Conservation (phyloP, 2,329 filamentous ascomycete genomes). For the Colletotrichum camelliae region DNA sequence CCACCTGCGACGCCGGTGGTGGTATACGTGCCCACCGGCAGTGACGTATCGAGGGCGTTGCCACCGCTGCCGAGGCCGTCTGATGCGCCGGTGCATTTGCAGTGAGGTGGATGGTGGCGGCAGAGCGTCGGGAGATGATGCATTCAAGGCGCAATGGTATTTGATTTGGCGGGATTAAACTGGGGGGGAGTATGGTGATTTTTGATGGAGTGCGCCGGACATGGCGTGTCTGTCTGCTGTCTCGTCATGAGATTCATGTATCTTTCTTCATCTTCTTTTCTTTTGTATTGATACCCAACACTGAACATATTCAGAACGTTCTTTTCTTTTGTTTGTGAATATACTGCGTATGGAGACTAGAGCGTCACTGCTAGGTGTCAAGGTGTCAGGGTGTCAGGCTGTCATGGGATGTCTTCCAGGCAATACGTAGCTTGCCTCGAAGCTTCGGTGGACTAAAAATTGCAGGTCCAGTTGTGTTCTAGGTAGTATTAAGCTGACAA, state of each 20-base stretch:
- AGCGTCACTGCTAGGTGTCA: neutral
- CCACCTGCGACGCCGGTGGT: neutral
- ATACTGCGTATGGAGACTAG: neutral
- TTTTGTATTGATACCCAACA: slow-evolving; percentile 5
- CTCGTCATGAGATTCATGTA: neutral
- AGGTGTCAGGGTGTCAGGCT: neutral
- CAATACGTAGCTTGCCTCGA: too few relatives aligned
- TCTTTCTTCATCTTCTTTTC: neutral
- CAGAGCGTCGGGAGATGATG: neutral
- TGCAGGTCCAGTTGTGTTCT: neutral
- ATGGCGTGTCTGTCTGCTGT: neutral
- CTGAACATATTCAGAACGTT: neutral
- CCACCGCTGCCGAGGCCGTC: neutral
- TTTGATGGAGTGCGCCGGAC: neutral
- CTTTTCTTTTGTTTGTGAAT: neutral
- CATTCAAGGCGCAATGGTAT: neutral
- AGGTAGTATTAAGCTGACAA: neutral
- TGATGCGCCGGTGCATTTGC: neutral
- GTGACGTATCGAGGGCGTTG: neutral
- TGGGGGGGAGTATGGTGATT: neutral
- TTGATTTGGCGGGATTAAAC: neutral
- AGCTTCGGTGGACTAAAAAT: neutral
- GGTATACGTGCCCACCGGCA: neutral
- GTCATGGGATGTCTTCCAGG: neutral
- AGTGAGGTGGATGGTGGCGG: neutral